phyloP scores from a whole-genome alignment of 177 flowering plant species.

The Vitis hybrid region DNA sequence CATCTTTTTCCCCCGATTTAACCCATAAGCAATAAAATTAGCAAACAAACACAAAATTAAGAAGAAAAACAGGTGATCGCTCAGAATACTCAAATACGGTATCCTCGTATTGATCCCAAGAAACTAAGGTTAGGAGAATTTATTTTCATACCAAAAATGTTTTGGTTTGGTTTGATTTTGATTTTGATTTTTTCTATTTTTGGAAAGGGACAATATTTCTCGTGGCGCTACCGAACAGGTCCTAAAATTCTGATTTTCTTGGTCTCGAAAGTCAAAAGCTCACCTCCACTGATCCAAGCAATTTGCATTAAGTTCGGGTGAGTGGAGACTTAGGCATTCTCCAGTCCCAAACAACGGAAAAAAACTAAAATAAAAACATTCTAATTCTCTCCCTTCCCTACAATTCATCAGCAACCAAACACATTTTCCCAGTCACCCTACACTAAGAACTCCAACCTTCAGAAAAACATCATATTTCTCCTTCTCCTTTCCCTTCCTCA shows the following conservation, averaged over 20 bases:
- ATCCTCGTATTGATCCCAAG: too few relatives aligned
- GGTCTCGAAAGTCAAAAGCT: background rate
- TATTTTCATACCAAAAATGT: too few relatives aligned
- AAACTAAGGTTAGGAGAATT: too few relatives aligned
- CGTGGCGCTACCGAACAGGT: too few relatives aligned
- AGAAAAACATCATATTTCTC: background rate
- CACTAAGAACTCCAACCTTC: too few relatives aligned
- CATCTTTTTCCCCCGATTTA: background rate
- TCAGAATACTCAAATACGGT: too few relatives aligned
- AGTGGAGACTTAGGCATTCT: too few relatives aligned
- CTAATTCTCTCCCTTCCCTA: background rate
- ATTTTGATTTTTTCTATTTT: too few relatives aligned
- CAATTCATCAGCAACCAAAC: background rate
- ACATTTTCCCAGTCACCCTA: background rate
- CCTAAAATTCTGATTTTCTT: background rate
- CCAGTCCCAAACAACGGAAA: background rate
- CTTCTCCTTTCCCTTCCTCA: background rate
- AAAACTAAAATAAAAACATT: background rate
- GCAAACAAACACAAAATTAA: background rate
- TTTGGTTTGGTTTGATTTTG: too few relatives aligned
- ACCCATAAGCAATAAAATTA: background rate
- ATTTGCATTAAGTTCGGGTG: too few relatives aligned
- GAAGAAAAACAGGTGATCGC: background rate
- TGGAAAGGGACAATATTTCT: too few relatives aligned
- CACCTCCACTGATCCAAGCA: background rate